Evolutionary conservation across 345 rosid genomes (phyloP).

Genomic region (Populus nigra): DNA sequence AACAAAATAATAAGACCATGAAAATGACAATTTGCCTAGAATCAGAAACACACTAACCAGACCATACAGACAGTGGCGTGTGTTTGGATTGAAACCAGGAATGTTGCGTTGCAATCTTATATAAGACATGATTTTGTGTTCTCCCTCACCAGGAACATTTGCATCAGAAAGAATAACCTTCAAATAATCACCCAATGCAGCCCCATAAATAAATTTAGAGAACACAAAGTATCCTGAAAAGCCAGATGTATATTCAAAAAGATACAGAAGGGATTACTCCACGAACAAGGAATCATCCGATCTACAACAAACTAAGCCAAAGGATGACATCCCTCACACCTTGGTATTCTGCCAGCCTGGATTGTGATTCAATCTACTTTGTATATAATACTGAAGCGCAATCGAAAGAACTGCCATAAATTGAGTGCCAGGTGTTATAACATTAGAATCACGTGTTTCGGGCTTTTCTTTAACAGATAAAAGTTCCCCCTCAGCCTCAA

Average conservation of each 20-base stretch:
- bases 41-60: slow-evolving; percentile 51
- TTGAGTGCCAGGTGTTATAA: slow-evolving; percentile 93
- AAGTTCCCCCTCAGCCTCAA: slow-evolving; percentile 58
- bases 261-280: slow-evolving; percentile 54
- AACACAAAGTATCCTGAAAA: slow-evolving; percentile 51
- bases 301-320: slow-evolving; percentile 31
- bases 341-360: slow-evolving; percentile 81
- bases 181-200: slow-evolving; percentile 61
- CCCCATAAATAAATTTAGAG: slow-evolving; percentile 59
- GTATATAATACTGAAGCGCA: slow-evolving; percentile 88
- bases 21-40: not conserved
- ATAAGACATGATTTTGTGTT: slow-evolving; percentile 95
- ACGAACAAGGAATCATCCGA: slow-evolving; percentile 47
- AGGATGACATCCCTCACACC: slow-evolving; percentile 50
- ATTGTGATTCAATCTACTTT: slow-evolving; percentile 73
- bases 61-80: slow-evolving; percentile 89
- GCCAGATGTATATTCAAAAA: slow-evolving; percentile 32
- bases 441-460: slow-evolving; percentile 89
- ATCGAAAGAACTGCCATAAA: slow-evolving; percentile 89
- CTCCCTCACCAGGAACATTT: slow-evolving; percentile 97
- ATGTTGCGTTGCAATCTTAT: slow-evolving; percentile 80
- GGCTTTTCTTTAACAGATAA: slow-evolving; percentile 67
- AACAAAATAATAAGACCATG: slow-evolving; percentile 1
- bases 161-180: slow-evolving; percentile 99
- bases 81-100: slow-evolving; percentile 90